Evolutionary conservation across 2,329 filamentous ascomycete genomes (phyloP).

Genomic region (Pestalotiopsis sp.): DNA sequence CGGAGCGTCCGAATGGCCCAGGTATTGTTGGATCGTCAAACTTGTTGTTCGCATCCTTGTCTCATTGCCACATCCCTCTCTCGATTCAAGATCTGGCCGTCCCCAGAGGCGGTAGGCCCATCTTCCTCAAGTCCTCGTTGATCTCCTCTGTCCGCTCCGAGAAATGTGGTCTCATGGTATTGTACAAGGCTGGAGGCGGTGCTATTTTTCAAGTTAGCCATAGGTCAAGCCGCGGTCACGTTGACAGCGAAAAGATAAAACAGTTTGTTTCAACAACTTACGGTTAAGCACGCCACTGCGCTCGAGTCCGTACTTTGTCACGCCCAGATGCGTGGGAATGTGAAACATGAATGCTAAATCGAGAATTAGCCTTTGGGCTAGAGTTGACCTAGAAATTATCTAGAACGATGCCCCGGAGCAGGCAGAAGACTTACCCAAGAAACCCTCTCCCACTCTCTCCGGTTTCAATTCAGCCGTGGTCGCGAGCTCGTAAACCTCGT

Average conservation of each 20-base stretch:
- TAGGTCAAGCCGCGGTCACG: not conserved
- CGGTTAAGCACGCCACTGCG: slow-evolving; percentile 19
- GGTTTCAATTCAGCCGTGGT: slow-evolving; percentile 20
- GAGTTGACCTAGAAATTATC: slow-evolving; percentile 1
- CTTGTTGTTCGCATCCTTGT: not conserved
- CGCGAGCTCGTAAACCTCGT: slow-evolving; percentile 24
- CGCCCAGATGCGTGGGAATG: slow-evolving; percentile 23
- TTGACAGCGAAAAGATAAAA: not conserved
- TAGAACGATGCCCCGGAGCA: not conserved
- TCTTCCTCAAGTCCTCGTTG: slow-evolving; percentile 17
- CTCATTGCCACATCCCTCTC: not conserved
- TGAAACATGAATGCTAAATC: slow-evolving; percentile 28
- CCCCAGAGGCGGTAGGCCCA: slow-evolving; percentile 7
- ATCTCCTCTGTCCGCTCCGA: slow-evolving; percentile 20
- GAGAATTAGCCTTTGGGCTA: not conserved
- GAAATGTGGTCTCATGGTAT: slow-evolving; percentile 23
- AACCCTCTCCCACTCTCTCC: slow-evolving; percentile 23
- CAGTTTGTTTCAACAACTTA: slow-evolving; percentile 2
- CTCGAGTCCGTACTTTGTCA: slow-evolving; percentile 25
- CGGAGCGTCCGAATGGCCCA: not conserved
- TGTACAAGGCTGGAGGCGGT: slow-evolving; percentile 19
- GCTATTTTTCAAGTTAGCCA: slow-evolving; percentile 13
- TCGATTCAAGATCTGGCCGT: slow-evolving; percentile 1
- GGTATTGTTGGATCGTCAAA: not conserved
- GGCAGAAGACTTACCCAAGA: slow-evolving; percentile 19